phyloP scores from a whole-genome alignment of 371 early-diverging fungal genomes.

The Cokeromyces recurvatus region DNA sequence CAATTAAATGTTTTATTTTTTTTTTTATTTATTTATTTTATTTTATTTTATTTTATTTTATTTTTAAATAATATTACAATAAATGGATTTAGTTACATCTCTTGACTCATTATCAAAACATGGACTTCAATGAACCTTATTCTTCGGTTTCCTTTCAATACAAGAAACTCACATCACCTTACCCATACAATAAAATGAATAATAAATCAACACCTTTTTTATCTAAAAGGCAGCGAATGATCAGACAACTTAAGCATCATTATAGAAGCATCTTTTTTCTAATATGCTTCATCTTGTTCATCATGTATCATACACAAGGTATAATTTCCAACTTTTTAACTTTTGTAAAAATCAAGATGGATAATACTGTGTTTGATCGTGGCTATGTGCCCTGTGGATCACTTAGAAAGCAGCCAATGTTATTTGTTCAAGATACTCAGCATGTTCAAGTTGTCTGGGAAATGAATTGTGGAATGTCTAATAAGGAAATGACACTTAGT shows the following conservation, averaged over 20 bases:
- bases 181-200: slow-evolving; percentile 20
- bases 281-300: slow-evolving; percentile 14
- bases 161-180: slow-evolving; percentile 41
- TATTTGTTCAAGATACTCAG: slow-evolving; percentile 49
- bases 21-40: too few species aligned
- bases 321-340: slow-evolving; percentile 29
- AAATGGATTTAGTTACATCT: too few species aligned
- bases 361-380: slow-evolving; percentile 49
- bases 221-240: slow-evolving; percentile 5
- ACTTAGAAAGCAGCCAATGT: slow-evolving; percentile 52
- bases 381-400: slow-evolving; percentile 46
- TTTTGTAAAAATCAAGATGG: slow-evolving; percentile 45
- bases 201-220: not conserved
- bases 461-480: slow-evolving; percentile 44
- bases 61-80: too few species aligned
- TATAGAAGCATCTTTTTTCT: slow-evolving; percentile 26
- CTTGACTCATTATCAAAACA: slow-evolving; percentile 2
- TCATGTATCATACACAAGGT: slow-evolving; percentile 32
- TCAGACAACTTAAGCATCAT: slow-evolving; percentile 34
- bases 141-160: slow-evolving; percentile 44
- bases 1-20: too few species aligned
- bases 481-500: slow-evolving; percentile 39
- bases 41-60: too few species aligned
- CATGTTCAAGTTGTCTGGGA: slow-evolving; percentile 59
- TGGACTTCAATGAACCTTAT: slow-evolving; percentile 37